Evolutionary conservation across 2,329 filamentous ascomycete species (phyloP).

Genomic region (Pyricularia pennisetigena): DNA sequence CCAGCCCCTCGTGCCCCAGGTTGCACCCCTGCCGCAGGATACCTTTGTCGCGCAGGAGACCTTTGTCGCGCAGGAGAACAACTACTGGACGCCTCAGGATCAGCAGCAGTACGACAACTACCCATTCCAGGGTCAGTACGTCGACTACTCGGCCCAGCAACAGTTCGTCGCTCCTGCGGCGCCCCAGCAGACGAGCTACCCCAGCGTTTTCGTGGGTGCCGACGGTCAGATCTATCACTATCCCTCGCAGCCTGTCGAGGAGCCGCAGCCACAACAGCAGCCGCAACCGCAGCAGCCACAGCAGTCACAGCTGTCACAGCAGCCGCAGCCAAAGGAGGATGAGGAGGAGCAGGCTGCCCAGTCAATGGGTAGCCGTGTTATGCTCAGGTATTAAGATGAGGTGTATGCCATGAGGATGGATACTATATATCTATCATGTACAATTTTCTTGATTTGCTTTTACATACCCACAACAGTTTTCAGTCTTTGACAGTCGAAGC

Average conservation of each 20-base stretch:
- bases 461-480: background rate
- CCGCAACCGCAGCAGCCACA: background rate
- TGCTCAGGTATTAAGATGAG: slow-evolving; percentile 2
- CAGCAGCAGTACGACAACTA: background rate
- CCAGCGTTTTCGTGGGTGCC: background rate
- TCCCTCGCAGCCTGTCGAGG: background rate
- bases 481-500: background rate
- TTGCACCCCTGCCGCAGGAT: background rate
- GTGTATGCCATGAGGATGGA: background rate
- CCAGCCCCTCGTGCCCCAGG: background rate
- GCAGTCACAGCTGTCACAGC: too few relatives aligned
- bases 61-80: background rate
- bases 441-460: background rate
- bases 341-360: background rate
- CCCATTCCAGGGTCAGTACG: background rate
- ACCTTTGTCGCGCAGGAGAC: background rate
- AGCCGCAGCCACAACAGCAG: background rate
- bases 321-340: background rate
- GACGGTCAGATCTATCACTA: background rate
- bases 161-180: background rate
- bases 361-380: background rate
- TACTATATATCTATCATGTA: background rate
- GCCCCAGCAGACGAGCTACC: background rate
- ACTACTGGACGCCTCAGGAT: background rate
- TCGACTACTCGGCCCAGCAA: background rate